Evolutionary conservation across 2,329 filamentous ascomycete genomes (phyloP).

Genomic region (Colletotrichum acutatum): DNA sequence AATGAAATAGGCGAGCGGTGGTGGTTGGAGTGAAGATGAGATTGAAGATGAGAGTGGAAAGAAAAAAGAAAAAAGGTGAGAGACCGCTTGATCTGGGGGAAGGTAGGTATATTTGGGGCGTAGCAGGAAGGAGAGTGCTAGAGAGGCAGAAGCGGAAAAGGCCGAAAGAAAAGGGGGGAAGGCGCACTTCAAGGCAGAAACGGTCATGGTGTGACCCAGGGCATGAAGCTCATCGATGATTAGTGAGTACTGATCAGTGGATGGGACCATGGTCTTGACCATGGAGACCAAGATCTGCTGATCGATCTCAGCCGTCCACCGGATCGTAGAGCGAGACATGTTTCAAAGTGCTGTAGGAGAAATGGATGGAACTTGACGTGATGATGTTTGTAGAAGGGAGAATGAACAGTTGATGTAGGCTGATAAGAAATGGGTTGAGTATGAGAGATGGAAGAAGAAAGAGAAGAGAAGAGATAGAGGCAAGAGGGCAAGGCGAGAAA

Average conservation of each 20-base stretch:
- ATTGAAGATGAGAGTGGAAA: not conserved
- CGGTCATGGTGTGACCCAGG: slow-evolving; percentile 53
- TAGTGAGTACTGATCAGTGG: slow-evolving; percentile 46
- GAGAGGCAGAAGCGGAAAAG: not conserved
- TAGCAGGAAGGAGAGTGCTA: not conserved
- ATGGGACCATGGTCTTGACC: slow-evolving; percentile 49
- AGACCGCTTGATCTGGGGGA: too few relatives aligned
- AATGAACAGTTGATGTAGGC: not conserved
- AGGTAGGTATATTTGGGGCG: too few relatives aligned
- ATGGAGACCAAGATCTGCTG: slow-evolving; percentile 56
- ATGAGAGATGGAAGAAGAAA: slow-evolving; percentile 5
- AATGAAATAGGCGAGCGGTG: not conserved
- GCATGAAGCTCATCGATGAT: slow-evolving; percentile 44
- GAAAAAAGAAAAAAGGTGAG: not conserved
- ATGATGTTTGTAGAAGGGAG: not conserved
- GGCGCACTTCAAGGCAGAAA: slow-evolving; percentile 52
- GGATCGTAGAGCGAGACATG: slow-evolving; percentile 43
- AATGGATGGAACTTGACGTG: too few relatives aligned
- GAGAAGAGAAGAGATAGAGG: slow-evolving; percentile 6
- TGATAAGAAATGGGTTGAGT: slow-evolving; percentile 15
- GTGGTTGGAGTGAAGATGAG: not conserved
- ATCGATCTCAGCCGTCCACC: slow-evolving; percentile 55
- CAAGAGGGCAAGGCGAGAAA: not conserved
- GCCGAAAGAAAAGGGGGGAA: not conserved
- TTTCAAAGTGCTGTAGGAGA: not conserved